Evolutionary conservation across 768 basidiomycete genomes (phyloP).

Genomic region (Solioccasus polychromus): DNA sequence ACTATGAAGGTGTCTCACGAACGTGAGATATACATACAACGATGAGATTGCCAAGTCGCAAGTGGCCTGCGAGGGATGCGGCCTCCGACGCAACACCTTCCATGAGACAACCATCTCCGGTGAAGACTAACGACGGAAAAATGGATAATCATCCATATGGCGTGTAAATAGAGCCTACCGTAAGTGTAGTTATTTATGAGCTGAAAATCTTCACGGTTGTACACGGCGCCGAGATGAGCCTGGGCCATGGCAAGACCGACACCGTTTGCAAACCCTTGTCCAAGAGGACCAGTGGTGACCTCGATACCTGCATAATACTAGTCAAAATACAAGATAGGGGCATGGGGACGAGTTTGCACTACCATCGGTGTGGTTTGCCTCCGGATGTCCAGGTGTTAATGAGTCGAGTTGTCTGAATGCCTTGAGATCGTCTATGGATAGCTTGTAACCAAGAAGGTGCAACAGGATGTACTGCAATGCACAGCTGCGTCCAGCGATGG

Average conservation of each 20-base stretch:
- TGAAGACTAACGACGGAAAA: slow-evolving; percentile 56
- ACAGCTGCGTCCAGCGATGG: slow-evolving; percentile 50
- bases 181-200: slow-evolving; percentile 88
- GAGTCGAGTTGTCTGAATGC: slow-evolving; percentile 89
- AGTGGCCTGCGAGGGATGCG: slow-evolving; percentile 88
- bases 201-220: slow-evolving; percentile 82
- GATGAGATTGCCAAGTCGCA: slow-evolving; percentile 90
- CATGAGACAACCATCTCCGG: slow-evolving; percentile 95
- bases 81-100: slow-evolving; percentile 95
- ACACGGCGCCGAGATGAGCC: slow-evolving; percentile 85
- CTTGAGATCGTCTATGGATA: slow-evolving; percentile 91
- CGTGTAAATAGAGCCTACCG: slow-evolving; percentile 42
- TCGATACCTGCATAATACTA: slow-evolving; percentile 52
- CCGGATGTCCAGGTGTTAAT: slow-evolving; percentile 92
- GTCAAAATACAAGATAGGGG: slow-evolving; percentile 10
- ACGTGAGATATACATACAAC: slow-evolving; percentile 53
- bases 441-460: slow-evolving; percentile 89
- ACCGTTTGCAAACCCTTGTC: slow-evolving; percentile 91
- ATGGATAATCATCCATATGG: slow-evolving; percentile 3
- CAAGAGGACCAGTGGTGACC: slow-evolving; percentile 95
- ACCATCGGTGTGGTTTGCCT: slow-evolving; percentile 68
- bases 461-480: slow-evolving; percentile 91
- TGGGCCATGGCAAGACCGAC: slow-evolving; percentile 94
- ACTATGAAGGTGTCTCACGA: slow-evolving; percentile 6
- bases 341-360: slow-evolving; percentile 1